These are phyloP conservation scores for Leptographium lundbergii DNA, from an alignment of 2,329 filamentous ascomycete genomes.

Conservation along the genomic window DNA sequence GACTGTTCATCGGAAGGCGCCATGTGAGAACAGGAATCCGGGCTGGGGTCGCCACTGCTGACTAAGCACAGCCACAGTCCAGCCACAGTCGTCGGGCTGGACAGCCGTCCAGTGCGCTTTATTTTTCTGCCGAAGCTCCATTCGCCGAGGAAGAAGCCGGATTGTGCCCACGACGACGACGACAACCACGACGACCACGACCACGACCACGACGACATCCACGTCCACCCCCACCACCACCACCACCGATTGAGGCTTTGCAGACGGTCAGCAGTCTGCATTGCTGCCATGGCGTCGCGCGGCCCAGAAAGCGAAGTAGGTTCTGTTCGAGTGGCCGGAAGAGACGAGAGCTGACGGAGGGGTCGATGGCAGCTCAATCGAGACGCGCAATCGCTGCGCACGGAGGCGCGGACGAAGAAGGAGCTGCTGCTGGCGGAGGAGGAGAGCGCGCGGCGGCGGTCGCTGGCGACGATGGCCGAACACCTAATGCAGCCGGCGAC, in stretches of 20 bases:
- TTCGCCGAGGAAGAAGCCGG: neutral
- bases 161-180: too few species aligned
- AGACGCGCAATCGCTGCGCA: conserved; percentile 7
- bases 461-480: conserved; percentile 37
- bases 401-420: conserved; percentile 6
- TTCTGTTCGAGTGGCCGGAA: neutral
- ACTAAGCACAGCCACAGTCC: neutral
- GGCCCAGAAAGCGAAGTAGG: conserved; percentile 3
- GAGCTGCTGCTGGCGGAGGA: conserved; percentile 5
- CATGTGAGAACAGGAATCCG: too few species aligned
- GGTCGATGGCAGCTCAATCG: conserved; percentile 4
- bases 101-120: neutral
- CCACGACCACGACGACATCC: neutral
- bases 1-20: too few species aligned
- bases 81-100: too few species aligned
- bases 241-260: conserved; percentile 5
- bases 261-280: conserved; percentile 7
- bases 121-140: conserved; percentile 1
- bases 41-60: neutral
- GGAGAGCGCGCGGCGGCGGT: conserved; percentile 6
- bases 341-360: neutral
- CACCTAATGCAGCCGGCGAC: conserved; percentile 82
- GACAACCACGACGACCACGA: neutral
- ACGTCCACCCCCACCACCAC: neutral
- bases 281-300: conserved; percentile 8